phyloP scores from a whole-genome alignment of 176 grass and related monocot genomes.

The Elymus sibiricus region DNA sequence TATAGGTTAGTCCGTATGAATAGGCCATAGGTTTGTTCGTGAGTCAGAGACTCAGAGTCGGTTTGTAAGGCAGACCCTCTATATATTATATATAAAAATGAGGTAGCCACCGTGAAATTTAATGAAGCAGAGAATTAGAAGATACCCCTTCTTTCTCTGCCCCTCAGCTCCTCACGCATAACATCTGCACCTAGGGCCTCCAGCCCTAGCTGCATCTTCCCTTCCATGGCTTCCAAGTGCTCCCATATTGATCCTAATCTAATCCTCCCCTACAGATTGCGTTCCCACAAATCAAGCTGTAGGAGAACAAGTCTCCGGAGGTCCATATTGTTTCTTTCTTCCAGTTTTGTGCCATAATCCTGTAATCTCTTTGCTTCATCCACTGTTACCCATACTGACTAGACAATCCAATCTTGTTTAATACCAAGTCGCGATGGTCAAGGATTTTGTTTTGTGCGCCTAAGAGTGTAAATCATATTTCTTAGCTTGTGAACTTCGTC shows the following conservation, averaged over 20 bases:
- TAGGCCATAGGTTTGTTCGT: too few relatives aligned
- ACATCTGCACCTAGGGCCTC: not conserved
- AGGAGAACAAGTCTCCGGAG: not conserved
- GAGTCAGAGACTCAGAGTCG: not conserved
- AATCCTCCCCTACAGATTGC: not conserved
- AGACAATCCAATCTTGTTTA: not conserved
- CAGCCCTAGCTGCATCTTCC: too few relatives aligned
- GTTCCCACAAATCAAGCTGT: too few relatives aligned
- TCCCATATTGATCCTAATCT: not conserved
- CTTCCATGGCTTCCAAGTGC: not conserved
- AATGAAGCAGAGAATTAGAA: not conserved
- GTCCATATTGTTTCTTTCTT: constrained; percentile 25
- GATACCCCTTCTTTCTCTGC: not conserved
- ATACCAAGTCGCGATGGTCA: not conserved
- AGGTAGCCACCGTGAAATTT: not conserved
- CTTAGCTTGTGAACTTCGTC: not conserved
- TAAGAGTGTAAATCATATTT: not conserved
- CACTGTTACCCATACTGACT: not conserved
- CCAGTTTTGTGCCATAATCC: constrained; percentile 14
- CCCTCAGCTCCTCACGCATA: not conserved
- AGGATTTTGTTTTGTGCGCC: constrained; percentile 20
- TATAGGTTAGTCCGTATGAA: too few relatives aligned
- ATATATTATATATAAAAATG: not conserved
- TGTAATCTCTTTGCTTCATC: constrained; percentile 16
- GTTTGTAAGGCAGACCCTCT: constrained; percentile 1